A percentile compares a stretch with the other conserved stretches of the same genome.
phyloP scores from a whole-genome alignment of 129 eudicot species.

The Centella asiatica region DNA sequence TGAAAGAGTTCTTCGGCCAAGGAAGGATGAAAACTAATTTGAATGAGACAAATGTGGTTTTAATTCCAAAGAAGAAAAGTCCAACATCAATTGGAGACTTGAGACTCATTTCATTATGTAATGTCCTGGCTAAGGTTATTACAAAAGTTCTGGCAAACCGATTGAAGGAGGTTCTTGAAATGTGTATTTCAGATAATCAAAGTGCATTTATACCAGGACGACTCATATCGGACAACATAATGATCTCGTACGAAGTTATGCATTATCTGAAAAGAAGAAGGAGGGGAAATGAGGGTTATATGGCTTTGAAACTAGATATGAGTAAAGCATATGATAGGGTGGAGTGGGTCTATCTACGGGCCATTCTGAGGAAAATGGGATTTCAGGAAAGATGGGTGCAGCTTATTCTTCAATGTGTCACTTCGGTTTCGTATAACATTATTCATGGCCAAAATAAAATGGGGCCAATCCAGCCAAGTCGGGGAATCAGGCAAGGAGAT shows the following conservation, averaged over 20 bases:
- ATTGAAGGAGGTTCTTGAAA: background rate
- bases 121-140: background rate
- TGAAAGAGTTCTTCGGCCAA: background rate
- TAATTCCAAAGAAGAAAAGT: no score
- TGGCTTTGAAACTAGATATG: no score
- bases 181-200: background rate
- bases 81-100: background rate
- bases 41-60: background rate
- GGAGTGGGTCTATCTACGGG: background rate
- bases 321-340: no score
- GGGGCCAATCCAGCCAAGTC: background rate
- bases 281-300: no score
- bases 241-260: no score
- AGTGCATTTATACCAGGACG: no score
- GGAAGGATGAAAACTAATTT: background rate
- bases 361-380: background rate
- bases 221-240: no score
- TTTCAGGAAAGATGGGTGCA: background rate
- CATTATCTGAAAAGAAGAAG: no score
- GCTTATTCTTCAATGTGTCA: background rate
- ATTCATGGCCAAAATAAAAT: background rate
- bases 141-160: background rate
- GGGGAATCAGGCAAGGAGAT: background rate
- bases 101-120: background rate
- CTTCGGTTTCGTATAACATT: background rate